phyloP scores from a whole-genome alignment of 2,329 filamentous ascomycete genomes.

The Bipolaris victoriae region DNA sequence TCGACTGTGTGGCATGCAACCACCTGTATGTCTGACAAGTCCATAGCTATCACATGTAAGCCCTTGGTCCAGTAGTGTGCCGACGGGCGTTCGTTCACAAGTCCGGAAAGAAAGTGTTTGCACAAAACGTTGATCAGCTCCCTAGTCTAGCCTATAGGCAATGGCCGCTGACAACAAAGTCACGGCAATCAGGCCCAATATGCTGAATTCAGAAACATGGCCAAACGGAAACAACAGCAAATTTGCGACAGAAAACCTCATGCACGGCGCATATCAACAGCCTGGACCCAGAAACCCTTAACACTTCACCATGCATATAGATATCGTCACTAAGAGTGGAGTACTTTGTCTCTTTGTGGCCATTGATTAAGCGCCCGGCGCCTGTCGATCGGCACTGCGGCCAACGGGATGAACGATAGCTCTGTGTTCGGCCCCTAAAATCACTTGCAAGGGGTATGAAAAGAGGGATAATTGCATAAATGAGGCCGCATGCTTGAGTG shows the following conservation, averaged over 20 bases:
- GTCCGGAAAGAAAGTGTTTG: not conserved
- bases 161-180: not conserved
- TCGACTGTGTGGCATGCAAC: constrained; percentile 8
- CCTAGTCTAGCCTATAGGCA: not conserved
- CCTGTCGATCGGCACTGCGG: constrained; percentile 4
- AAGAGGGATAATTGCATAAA: constrained; percentile 14
- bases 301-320: constrained; percentile 2
- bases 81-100: not conserved
- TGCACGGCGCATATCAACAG: not conserved
- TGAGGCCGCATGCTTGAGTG: constrained; percentile 1
- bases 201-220: not conserved
- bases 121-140: not conserved
- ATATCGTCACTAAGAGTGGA: constrained; percentile 4
- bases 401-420: constrained; percentile 9
- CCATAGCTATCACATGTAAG: constrained; percentile 1
- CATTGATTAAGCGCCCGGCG: constrained; percentile 21
- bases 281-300: not conserved
- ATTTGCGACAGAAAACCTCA: not conserved
- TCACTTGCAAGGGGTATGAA: constrained; percentile 3
- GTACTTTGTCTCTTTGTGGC: constrained; percentile 8
- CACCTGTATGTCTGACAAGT: not conserved
- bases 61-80: constrained; percentile 1
- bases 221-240: not conserved
- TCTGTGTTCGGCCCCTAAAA: constrained; percentile 15
- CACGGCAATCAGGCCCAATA: not conserved